Evolutionary conservation across 148 eudicot species (phyloP).

Genomic region (Fallopia convolvulus): DNA sequence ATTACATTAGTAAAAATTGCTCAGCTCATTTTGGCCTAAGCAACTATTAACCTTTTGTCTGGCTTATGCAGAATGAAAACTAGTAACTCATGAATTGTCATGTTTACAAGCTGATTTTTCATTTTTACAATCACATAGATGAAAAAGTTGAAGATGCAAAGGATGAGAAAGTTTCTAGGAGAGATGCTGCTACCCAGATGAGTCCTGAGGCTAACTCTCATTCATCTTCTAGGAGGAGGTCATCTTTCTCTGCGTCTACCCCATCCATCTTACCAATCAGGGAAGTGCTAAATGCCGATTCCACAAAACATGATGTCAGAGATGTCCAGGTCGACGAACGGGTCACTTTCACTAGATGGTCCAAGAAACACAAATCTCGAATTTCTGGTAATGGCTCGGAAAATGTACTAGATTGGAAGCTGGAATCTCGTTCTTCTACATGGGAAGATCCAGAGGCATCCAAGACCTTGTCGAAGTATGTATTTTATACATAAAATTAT

Average conservation of each 20-base stretch:
- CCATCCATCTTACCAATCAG: conserved; percentile 44
- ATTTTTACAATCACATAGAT: conserved; percentile 28
- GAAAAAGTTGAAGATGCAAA: conserved; percentile 39
- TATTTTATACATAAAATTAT: background rate
- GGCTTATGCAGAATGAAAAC: background rate
- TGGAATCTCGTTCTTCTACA: conserved; percentile 37
- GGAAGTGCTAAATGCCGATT: conserved; percentile 37
- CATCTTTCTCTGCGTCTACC: conserved; percentile 46
- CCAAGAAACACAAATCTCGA: conserved; percentile 48
- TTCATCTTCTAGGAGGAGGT: conserved; percentile 48
- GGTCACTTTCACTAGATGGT: conserved; percentile 75
- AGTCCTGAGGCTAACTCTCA: conserved; percentile 65
- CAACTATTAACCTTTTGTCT: background rate
- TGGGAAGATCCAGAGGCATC: conserved; percentile 64
- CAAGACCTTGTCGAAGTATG: conserved; percentile 53
- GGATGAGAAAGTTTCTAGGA: conserved; percentile 60
- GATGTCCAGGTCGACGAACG: conserved; percentile 78
- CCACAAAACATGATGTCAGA: conserved; percentile 53
- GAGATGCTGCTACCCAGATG: conserved; percentile 96
- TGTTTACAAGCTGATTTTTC: background rate
- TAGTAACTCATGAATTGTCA: background rate
- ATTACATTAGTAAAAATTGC: background rate
- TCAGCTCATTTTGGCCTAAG: background rate
- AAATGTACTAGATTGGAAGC: conserved; percentile 53
- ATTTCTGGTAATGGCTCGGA: conserved; percentile 35